Evolutionary conservation across 176 grass and related monocot genomes (phyloP), one percentile per base, ranked within the genome.

Genomic region (Triticum monococcum): DNA sequence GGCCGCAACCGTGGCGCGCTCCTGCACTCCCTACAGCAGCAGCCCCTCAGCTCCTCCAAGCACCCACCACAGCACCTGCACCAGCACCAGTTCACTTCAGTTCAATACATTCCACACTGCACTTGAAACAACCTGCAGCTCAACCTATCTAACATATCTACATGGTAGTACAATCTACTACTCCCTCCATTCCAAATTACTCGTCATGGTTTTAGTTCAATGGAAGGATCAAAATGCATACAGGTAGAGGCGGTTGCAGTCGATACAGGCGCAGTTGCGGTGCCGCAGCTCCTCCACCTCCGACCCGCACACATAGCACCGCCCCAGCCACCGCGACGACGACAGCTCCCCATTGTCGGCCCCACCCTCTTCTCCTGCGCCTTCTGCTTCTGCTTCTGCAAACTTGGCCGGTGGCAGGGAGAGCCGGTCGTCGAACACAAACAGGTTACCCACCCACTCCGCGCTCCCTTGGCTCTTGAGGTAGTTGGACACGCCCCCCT

Each of bases 241-340:
- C 93, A 98, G 86, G 84, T 92, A 98, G 24, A 98, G 93, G 10
- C 86, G 86, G 87, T 98, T 98, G 93, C 96, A 98, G 75, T 98
- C 93, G 32, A 94, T 87, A 86, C 93, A 95, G 37, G 96, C 91
- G 12, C 96, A 98, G 83, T 98, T 98, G 37, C 93, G 93, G 76
- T 98, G 93, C 84, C 86, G 80, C 82, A 95, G 91, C 84, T 98
- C 91, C 14, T 79, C 69, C 64, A 91, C 86, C 78, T 89, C 83
- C 0, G 96, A 94, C 68, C 81, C 81, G 63, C 96, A 98, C 37
- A 90, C 35, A 43, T 91, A 95, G 83, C 96, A 98, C 81, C 83
- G 90, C 22, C 86, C 91, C 79, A 95, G 85, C 56, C 72, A 75
- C 25, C 14, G 72, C 2, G 43, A 11, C 24, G 84, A 78, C 45